Evolutionary conservation across 1,284 basidiomycete species (phyloP).

Genomic region (Cryptococcus jaspeensis): DNA sequence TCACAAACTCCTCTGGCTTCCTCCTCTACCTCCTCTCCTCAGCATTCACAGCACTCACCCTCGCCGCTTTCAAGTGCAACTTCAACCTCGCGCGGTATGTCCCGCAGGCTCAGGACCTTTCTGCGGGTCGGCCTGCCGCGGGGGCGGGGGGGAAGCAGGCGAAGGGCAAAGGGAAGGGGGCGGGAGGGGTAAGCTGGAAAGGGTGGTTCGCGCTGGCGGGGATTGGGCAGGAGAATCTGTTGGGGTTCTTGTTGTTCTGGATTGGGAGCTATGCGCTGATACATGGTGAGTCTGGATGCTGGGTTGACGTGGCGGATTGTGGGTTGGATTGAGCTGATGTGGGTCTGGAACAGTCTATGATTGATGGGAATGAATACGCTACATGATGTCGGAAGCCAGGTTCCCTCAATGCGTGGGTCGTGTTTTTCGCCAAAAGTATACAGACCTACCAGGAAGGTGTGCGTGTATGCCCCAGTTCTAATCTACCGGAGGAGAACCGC

Average conservation of each 20-base stretch:
- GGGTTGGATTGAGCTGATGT: background rate
- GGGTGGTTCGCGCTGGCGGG: constrained; percentile 63
- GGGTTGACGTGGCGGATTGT: too few species aligned
- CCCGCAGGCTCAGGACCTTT: constrained; percentile 30
- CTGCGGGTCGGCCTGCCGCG: constrained; percentile 22
- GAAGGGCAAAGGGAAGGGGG: constrained; percentile 59
- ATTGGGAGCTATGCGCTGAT: constrained; percentile 68
- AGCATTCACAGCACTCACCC: constrained; percentile 63
- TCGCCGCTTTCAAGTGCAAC: constrained; percentile 68
- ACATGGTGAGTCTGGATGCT: constrained; percentile 33
- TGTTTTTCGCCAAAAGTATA: background rate
- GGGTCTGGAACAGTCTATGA: background rate
- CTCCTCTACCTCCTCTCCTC: constrained; percentile 69
- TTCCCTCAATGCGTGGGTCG: background rate
- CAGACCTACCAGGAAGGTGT: too few species aligned
- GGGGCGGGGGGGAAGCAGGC: constrained; percentile 55
- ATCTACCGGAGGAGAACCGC: too few species aligned
- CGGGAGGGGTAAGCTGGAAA: constrained; percentile 22
- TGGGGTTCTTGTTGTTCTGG: constrained; percentile 84
- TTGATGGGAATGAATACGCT: background rate
- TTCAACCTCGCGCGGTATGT: constrained; percentile 49
- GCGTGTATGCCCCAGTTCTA: too few species aligned
- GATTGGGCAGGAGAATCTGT: constrained; percentile 78
- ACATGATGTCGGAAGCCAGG: background rate
- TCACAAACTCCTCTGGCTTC: constrained; percentile 79